Conservation (phyloP, 805 yeast species). For the Hanseniaspora jakobsenii region DNA sequence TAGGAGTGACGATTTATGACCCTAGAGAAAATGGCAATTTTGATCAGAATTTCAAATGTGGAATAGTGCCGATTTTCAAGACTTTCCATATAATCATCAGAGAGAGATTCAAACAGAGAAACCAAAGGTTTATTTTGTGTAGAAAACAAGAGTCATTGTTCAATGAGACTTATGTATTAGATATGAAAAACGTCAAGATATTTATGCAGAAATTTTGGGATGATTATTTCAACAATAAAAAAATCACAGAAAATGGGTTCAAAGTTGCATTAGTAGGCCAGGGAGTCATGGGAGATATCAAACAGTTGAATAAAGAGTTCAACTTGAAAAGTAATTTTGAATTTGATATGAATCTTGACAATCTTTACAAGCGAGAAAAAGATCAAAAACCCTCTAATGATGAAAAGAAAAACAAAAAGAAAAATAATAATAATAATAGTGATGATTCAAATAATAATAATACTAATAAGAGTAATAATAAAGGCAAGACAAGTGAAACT, state of each 20-base stretch:
- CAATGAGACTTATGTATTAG: conserved; percentile 38
- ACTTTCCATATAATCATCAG: conserved; percentile 33
- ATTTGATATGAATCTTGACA: neutral
- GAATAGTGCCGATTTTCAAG: neutral
- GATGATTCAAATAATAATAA: too few relatives aligned
- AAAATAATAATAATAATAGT: too few relatives aligned
- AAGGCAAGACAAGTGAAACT: conserved; percentile 1
- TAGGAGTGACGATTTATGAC: conserved; percentile 47
- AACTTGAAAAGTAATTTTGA: neutral
- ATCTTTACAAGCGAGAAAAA: neutral
- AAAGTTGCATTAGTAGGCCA: conserved; percentile 46
- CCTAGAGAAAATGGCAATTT: conserved; percentile 34
- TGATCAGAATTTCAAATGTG: conserved; percentile 26
- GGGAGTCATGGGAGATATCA: conserved; percentile 42
- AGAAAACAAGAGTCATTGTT: conserved; percentile 39
- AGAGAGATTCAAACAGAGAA: conserved; percentile 34
- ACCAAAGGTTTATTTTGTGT: conserved; percentile 46
- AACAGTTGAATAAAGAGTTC: conserved; percentile 32
- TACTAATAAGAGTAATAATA: neutral
- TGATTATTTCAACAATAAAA: conserved; percentile 31
- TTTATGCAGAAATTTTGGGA: conserved; percentile 36
- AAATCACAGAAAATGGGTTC: conserved; percentile 23
- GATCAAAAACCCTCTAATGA: neutral
- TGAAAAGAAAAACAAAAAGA: too few relatives aligned
- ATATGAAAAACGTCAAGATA: conserved; percentile 28